Evolutionary conservation across 257 asterid genomes (phyloP).

Genomic region (Salvia hispanica): DNA sequence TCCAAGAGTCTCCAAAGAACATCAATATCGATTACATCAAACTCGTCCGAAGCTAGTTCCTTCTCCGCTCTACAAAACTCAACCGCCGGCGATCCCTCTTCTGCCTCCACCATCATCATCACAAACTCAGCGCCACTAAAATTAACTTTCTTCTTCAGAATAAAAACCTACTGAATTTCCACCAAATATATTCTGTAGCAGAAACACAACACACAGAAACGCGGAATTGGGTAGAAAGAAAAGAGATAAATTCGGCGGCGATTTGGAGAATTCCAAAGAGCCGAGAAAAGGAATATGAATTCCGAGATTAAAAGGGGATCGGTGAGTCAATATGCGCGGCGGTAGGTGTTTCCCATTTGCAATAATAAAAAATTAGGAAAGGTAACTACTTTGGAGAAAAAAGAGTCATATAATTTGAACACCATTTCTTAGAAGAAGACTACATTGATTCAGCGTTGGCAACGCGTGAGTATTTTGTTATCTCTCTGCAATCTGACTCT

Average conservation of each 20-base stretch:
- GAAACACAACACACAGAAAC: neutral
- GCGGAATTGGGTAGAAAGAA: neutral
- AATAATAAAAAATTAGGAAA: conserved; percentile 37
- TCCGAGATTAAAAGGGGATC: neutral
- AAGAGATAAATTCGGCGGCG: neutral
- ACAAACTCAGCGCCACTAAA: conserved; percentile 27
- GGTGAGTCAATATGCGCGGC: conserved; percentile 32
- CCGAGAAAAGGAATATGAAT: neutral
- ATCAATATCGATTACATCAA: conserved; percentile 48
- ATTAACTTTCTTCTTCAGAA: neutral
- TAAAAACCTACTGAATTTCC: conserved; percentile 27
- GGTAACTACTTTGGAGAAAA: conserved; percentile 11
- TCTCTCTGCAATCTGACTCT: neutral
- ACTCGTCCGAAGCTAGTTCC: conserved; percentile 15
- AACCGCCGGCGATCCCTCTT: conserved; percentile 40
- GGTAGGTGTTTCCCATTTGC: conserved; percentile 36
- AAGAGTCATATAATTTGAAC: conserved; percentile 15
- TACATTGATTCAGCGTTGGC: neutral
- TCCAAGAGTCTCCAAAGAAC: conserved; percentile 38
- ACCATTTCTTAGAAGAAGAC: neutral
- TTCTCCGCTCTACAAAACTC: conserved; percentile 25
- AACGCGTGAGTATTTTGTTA: neutral
- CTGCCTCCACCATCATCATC: conserved; percentile 68
- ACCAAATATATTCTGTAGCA: neutral
- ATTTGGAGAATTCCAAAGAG: neutral